Evolutionary conservation across 108 stramenopile genomes (phyloP), one percentile per base, ranked within the genome.

Genomic region (Pseudonitzschia multistriata): DNA sequence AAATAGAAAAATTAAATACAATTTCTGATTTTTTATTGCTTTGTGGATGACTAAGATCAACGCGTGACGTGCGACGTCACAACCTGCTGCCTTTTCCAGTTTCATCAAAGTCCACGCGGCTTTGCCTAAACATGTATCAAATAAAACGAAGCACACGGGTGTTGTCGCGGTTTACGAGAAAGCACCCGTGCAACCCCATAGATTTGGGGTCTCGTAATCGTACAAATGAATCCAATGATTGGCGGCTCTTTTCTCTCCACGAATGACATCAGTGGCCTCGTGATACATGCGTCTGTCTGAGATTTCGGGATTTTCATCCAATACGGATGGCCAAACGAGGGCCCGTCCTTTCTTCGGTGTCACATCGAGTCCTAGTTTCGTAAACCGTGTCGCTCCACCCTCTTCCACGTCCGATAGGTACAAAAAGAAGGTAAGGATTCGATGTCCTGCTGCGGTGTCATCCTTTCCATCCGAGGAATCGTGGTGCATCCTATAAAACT

Each of bases 361-460:
- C 21, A 84, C 72, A 36, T 49, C 65, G 3, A 84, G 35, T 47
- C 56, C 55, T 52, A 88, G 66, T 75, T 84, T 78, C 40, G 74
- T 82, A 72, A 94, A 94, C 25, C 74, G 60, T 15, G 93, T 94
- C 62, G 88, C 90, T 30, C 93, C 93, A 10, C 93, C 93, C 67
- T 88, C 88, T 77, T 92, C 93, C 5, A 94, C 93, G 72, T 94
- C 88, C 13, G 72, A 73, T 15, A 93, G 74, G 62, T 94, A 94
- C 53, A 94, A 74, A 68, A 90, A 94, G 75, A 94, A 94, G 29
- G 93, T 94, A 56, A 90, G 62, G 25, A 92, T 92, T n/a, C 93
- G 77, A 47, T 88, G 89, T 27, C 93, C 93, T 39, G 85, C 54
- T 13, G 83, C 77, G 25, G 74, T 73, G 17, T 73, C 66, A 60